Evolutionary conservation across 1,284 basidiomycete species (phyloP), one percentile per base, ranked within the genome.

Genomic region (Irpex sp.): DNA sequence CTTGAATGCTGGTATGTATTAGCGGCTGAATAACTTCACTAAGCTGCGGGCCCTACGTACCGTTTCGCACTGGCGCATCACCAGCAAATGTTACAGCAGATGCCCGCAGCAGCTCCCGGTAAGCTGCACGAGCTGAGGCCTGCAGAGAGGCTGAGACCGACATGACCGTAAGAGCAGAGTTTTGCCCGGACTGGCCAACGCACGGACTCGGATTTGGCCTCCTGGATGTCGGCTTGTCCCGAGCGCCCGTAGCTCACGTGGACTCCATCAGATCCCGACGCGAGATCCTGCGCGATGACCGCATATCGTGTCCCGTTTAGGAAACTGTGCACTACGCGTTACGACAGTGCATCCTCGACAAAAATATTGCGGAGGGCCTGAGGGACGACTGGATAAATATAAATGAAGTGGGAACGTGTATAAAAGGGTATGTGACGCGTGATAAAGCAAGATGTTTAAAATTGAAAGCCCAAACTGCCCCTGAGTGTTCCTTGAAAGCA

Each of bases 21-120:
- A 50, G 47, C 35, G 7, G 33, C 55, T 35, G 13, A 54, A 19
- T 47, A 31, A 21, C 49, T 4, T 46, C 39, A n/a, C n/a, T 46
- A 46, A 51, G 19, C n/a, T 17, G n/a, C 62, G 17, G 57, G 65
- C 31, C 11, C 31, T 36, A 60, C 68, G 61, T 58, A 73, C 72
- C 74, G 65, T 67, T 67, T 55, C 61, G 66, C 7, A 73, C 67
- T 17, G 59, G 55, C 5, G 39, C 50, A 65, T 66, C 67, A 36
- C 89, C 90, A 64, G 79, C 64, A 71, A 93, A 93, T 0, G 90
- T 92, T 13, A 75, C 69, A 2, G 83, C 74, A 1, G 90, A 83
- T 1, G 89, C 86, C 51, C 90, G 79, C 67, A 86, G 84, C 1
- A 91, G 76, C 66, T 83, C 78, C 26, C 91, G 81, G 70, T 93